phyloP scores from a whole-genome alignment of 345 rosid genomes.

The Syzygium aqueum region DNA sequence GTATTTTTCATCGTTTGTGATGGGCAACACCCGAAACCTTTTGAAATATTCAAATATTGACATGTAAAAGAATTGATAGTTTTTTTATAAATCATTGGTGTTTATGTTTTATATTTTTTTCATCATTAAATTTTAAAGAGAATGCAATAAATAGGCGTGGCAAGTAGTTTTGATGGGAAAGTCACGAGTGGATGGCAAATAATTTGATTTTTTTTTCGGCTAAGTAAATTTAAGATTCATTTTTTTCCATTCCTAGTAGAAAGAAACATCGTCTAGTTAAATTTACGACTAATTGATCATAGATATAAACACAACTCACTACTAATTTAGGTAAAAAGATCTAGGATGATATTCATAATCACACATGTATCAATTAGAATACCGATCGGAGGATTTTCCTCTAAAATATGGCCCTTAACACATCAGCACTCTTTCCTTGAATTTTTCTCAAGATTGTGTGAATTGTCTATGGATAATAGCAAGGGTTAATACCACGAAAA shows the following conservation, averaged over 20 bases:
- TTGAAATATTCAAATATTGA: neutral
- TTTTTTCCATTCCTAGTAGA: neutral
- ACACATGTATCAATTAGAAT: neutral
- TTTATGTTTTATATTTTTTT: neutral
- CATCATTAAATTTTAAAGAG: neutral
- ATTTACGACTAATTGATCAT: neutral
- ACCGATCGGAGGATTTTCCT: neutral
- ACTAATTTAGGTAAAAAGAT: neutral
- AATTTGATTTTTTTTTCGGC: neutral
- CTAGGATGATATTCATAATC: neutral
- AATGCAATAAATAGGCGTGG: neutral
- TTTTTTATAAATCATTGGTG: neutral
- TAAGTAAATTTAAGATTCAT: neutral
- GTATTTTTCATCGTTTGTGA: neutral
- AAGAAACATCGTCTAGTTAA: neutral
- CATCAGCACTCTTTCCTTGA: neutral
- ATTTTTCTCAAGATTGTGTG: neutral
- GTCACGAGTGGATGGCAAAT: neutral
- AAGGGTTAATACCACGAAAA: no score
- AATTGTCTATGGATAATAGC: neutral
- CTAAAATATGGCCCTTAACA: neutral
- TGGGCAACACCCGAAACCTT: neutral
- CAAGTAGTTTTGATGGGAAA: neutral
- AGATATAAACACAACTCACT: neutral
- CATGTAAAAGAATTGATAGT: neutral